A percentile compares a stretch with the other conserved stretches of the same genome.
phyloP scores from a whole-genome alignment of 2,329 filamentous ascomycete genomes.

The Trichoderma breve region DNA sequence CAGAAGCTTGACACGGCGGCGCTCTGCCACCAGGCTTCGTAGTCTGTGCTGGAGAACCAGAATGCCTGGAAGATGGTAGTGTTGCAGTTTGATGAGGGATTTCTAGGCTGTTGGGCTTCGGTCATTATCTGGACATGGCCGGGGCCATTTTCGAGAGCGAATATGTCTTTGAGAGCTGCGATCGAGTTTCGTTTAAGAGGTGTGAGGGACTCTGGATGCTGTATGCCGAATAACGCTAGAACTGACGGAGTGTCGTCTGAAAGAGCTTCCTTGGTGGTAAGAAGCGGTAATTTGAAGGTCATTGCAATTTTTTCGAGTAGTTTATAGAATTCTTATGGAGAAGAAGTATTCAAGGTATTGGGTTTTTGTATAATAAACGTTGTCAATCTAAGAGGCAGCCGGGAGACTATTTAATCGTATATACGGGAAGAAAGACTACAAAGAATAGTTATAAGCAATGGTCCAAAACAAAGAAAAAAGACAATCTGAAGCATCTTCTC shows the following conservation, averaged over 20 bases:
- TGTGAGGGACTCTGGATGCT: background rate
- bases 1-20: background rate
- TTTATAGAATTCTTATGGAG: too few species aligned
- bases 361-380: too few species aligned
- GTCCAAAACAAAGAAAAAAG: accelerated
- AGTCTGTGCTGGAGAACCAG: background rate
- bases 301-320: too few species aligned
- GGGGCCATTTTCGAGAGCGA: background rate
- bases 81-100: background rate
- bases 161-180: background rate
- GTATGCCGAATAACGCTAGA: background rate
- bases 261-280: background rate
- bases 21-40: background rate
- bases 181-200: background rate
- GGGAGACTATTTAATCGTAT: background rate
- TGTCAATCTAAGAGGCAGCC: too few species aligned
- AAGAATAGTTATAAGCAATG: background rate
- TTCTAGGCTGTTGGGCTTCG: background rate
- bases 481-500: too few species aligned
- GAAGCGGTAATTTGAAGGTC: background rate
- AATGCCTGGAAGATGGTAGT: background rate
- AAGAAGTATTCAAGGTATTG: background rate
- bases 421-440: background rate
- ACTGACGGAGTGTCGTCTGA: background rate
- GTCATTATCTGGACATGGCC: background rate